These are phyloP conservation scores for Solanum hybrid DNA, from an alignment of 305 asterid species.

Conservation along the genomic window DNA sequence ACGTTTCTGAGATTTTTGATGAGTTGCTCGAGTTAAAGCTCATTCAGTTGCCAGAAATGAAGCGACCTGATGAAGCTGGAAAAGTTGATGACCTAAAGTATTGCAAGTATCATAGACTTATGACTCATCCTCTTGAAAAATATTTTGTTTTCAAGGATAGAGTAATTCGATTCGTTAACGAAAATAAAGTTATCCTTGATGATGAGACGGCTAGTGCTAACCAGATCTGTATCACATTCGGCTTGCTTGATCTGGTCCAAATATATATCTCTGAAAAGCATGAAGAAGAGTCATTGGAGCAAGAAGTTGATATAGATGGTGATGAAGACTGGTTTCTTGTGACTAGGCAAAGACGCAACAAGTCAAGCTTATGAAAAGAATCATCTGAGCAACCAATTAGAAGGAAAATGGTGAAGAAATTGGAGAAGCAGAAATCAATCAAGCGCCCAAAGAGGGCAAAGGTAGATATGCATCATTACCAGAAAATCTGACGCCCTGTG, in stretches of 20 bases:
- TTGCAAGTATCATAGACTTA: background rate
- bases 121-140: background rate
- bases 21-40: background rate
- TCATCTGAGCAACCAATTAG: background rate
- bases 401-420: background rate
- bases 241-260: background rate
- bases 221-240: background rate
- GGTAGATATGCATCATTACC: background rate
- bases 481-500: too few species aligned
- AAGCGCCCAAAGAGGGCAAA: background rate
- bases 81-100: background rate
- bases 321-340: background rate
- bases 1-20: too few species aligned
- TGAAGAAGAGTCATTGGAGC: background rate
- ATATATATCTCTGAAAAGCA: too few species aligned
- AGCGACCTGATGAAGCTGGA: background rate
- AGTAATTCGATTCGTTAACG: too few species aligned
- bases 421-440: background rate
- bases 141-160: background rate
- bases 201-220: too few species aligned
- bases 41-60: background rate
- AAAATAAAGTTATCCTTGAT: background rate
- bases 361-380: background rate
- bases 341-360: background rate
- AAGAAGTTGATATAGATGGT: background rate